Base-by-base conservation (phyloP, 164 flowering plant genomes). In the Echeveria elegans region DNA sequence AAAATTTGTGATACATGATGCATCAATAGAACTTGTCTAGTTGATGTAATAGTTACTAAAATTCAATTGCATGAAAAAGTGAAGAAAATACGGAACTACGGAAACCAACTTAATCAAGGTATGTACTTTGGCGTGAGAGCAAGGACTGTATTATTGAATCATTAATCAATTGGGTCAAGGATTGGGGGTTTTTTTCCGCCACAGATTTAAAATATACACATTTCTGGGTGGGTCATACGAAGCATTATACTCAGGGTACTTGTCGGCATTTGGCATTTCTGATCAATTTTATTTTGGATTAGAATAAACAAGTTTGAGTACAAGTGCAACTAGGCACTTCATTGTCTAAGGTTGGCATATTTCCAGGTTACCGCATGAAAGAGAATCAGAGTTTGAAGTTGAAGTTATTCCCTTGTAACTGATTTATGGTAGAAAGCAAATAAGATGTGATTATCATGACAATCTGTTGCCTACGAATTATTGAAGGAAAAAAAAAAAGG, bases 41-140 rank as follows among this genome's bases (percentile, higher is more conserved):
- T 38, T 38, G 18, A 56, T 12, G 12, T 12, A 56, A n/a, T 10
- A 29, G 30, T 18, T 11, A 26, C 8, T 56, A 28, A 56, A 0
- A 56, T 56, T 56, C 30, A 29, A n/a, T 32, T 50, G 28, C 15
- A 56, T 14, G 19, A 56, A 28, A 3, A 56, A 4, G 61, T 56
- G 61, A 56, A 56, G 32, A 56, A 28, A 56, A 56, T 56, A 56
- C 32, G 61, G 61, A 56, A 56, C 61, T 56, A 56, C 31, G 32
- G 61, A 56, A 56, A 2, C 32, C 29, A 12, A 56, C 19, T 10
- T 26, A 28, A 26, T 56, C 34, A 10, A 26, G 47, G 28, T 29
- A 11, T 26, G 61, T 56, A 53, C 60, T 53, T 53, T 14, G n/a
- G 14, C 28, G 6, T 53, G 60, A 53, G 15, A 53, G 60, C 26